A percentile compares a stretch with the other conserved stretches of the same genome.
Conservation (phyloP, 805 yeast genomes). For the Barnettozyma pratensis region DNA sequence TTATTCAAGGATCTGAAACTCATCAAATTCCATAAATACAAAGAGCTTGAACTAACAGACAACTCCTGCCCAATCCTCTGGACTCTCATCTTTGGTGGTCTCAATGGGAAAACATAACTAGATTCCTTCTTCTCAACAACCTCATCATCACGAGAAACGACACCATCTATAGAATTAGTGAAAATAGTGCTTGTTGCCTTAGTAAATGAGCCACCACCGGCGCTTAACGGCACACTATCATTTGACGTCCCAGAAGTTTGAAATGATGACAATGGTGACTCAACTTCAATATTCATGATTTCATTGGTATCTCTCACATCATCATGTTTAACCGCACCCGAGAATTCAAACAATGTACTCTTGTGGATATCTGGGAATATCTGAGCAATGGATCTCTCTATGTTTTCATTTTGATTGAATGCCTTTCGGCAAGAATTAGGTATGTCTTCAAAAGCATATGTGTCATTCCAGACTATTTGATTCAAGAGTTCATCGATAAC, state of each 20-base stretch:
- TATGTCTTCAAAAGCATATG: constrained; percentile 11
- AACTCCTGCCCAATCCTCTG: constrained; percentile 34
- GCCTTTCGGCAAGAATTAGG: constrained; percentile 3
- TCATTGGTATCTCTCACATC: neutral
- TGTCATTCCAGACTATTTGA: constrained; percentile 24
- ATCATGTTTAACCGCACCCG: constrained; percentile 8
- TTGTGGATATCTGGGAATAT: constrained; percentile 23
- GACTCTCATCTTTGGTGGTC: constrained; percentile 31
- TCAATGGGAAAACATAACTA: constrained; percentile 27
- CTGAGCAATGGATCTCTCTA: constrained; percentile 24
- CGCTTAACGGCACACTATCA: too few relatives aligned
- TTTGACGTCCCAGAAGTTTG: neutral
- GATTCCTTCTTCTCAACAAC: neutral
- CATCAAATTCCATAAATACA: constrained; percentile 51
- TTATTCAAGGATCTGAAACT: constrained; percentile 50
- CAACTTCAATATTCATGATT: constrained; percentile 8
- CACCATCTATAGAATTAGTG: neutral
- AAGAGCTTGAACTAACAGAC: constrained; percentile 43
- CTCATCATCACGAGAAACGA: neutral
- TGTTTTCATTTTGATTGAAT: constrained; percentile 13
- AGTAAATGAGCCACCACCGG: neutral
- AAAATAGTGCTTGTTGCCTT: neutral
- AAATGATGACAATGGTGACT: constrained; percentile 17
- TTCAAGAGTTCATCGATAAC: constrained; percentile 28
- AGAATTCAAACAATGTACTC: constrained; percentile 15